A percentile compares a stretch with the other conserved stretches of the same genome.
These are phyloP conservation scores for Jamesozyma gamospora DNA, from an alignment of 805 yeast genomes.

Conservation along the genomic window DNA sequence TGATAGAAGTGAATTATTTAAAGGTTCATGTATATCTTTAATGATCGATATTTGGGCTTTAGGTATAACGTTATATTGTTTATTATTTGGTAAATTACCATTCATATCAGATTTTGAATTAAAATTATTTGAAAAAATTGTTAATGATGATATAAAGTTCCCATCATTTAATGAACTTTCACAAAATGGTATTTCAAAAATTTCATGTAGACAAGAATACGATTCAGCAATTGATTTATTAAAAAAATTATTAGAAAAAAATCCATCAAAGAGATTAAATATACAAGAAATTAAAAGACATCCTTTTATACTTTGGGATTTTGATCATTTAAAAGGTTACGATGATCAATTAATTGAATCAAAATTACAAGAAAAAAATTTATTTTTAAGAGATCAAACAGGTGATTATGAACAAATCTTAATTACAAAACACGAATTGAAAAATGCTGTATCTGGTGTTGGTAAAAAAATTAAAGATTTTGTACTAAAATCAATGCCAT, in stretches of 20 bases:
- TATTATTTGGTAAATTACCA: slow-evolving; percentile 84
- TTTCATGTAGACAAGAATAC: slow-evolving; percentile 37
- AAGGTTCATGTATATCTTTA: slow-evolving; percentile 52
- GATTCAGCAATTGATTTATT: slow-evolving; percentile 47
- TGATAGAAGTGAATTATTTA: slow-evolving; percentile 17
- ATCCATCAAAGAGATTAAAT: slow-evolving; percentile 59
- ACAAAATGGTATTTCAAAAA: slow-evolving; percentile 26
- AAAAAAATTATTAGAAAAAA: slow-evolving; percentile 51
- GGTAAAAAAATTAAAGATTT: slow-evolving; percentile 49
- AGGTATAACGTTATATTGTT: slow-evolving; percentile 84
- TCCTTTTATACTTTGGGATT: slow-evolving; percentile 49
- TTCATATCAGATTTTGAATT: slow-evolving; percentile 74
- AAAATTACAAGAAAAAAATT: slow-evolving; percentile 11
- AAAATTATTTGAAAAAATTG: slow-evolving; percentile 67
- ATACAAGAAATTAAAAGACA: slow-evolving; percentile 69
- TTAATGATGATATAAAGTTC: slow-evolving; percentile 45
- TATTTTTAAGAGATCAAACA: slow-evolving; percentile 21
- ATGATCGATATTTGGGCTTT: slow-evolving; percentile 97
- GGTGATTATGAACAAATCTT: slow-evolving; percentile 37
- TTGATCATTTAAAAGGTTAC: slow-evolving; percentile 18
- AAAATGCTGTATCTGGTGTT: slow-evolving; percentile 74
- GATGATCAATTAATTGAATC: slow-evolving; percentile 12
- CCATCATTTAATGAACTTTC: slow-evolving; percentile 36
- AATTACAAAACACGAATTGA: slow-evolving; percentile 57
- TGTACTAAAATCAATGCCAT: slow-evolving; percentile 8